A percentile compares a stretch with the other conserved stretches of the same genome.
These are phyloP conservation scores for Loxodes magnus DNA, from an alignment of 73 alveolate genomes.

Conservation along the genomic window DNA sequence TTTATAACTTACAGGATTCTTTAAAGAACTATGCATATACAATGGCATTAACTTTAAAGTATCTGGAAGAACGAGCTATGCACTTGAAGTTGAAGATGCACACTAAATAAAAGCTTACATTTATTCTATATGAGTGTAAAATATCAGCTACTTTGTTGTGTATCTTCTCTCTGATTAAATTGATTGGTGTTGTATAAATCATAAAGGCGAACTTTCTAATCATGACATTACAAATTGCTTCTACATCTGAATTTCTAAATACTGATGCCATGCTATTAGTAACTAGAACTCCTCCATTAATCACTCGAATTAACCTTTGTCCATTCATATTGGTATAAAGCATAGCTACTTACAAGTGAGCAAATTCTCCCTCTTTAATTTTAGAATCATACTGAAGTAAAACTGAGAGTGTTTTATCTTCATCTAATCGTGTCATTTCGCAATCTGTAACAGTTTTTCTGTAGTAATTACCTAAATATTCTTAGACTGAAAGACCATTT, in stretches of 20 bases:
- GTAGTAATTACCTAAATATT: constrained; percentile 23
- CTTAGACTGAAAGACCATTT: constrained; percentile 23
- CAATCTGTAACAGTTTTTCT: constrained; percentile 17
- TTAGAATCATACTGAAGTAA: constrained; percentile 17
- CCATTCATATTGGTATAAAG: constrained; percentile 28
- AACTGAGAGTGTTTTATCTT: constrained; percentile 40
- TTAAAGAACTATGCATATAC: constrained; percentile 16
- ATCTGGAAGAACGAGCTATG: constrained; percentile 34
- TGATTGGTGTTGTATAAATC: constrained; percentile 4
- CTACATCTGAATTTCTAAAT: constrained; percentile 25
- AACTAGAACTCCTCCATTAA: constrained; percentile 18
- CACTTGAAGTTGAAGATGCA: constrained; percentile 13
- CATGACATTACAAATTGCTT: constrained; percentile 13
- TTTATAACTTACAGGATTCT: constrained; percentile 15
- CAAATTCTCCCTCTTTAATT: constrained; percentile 11
- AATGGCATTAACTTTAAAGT: constrained; percentile 17
- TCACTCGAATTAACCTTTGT: constrained; percentile 30
- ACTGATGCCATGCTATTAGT: constrained; percentile 2
- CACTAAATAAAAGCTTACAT: not conserved
- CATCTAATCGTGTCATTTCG: constrained; percentile 33
- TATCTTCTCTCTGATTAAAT: constrained; percentile 17
- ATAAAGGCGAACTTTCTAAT: constrained; percentile 7
- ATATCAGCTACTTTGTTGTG: constrained; percentile 12
- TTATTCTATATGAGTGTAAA: constrained; percentile 9
- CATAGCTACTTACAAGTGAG: constrained; percentile 31